Conservation (phyloP, 768 basidiomycete species). For the Lentinula edodes region DNA sequence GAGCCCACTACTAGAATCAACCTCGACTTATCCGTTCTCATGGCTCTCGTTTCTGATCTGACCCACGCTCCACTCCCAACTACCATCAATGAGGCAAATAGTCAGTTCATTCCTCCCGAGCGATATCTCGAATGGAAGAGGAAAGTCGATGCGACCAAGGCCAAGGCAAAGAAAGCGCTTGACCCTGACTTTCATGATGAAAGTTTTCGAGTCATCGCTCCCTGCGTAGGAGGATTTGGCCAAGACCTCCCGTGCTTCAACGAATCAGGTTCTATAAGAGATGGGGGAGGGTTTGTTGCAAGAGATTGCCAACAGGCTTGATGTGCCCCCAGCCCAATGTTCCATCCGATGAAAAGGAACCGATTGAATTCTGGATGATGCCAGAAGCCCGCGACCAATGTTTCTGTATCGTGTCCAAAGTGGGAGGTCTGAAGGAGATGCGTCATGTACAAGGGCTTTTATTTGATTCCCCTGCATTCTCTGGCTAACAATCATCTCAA, state of each 20-base stretch:
- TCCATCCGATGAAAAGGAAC: not conserved
- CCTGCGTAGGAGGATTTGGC: conserved; percentile 26
- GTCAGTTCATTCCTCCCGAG: conserved; percentile 56
- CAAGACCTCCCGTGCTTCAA: conserved; percentile 65
- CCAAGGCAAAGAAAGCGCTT: conserved; percentile 11
- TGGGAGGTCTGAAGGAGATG: conserved; percentile 69
- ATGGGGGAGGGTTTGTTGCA: conserved; percentile 58
- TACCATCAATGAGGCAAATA: conserved; percentile 49
- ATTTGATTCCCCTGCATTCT: conserved; percentile 10
- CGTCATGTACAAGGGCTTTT: conserved; percentile 62
- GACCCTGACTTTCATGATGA: conserved; percentile 9
- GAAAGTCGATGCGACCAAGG: conserved; percentile 10
- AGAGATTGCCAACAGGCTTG: conserved; percentile 51
- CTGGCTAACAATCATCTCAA: not conserved
- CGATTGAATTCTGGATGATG: conserved; percentile 75
- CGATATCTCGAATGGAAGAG: conserved; percentile 59
- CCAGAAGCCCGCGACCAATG: conserved; percentile 68
- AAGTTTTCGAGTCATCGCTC: not conserved
- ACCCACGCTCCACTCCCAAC: conserved; percentile 66
- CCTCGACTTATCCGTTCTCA: conserved; percentile 78
- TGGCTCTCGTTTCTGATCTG: conserved; percentile 80
- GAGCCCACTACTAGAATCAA: conserved; percentile 61
- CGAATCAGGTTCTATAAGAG: conserved; percentile 70
- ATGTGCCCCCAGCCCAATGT: not conserved
- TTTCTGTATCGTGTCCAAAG: conserved; percentile 71